phyloP scores from a whole-genome alignment of 2,329 filamentous ascomycete genomes.

The Colletotrichum sp. region DNA sequence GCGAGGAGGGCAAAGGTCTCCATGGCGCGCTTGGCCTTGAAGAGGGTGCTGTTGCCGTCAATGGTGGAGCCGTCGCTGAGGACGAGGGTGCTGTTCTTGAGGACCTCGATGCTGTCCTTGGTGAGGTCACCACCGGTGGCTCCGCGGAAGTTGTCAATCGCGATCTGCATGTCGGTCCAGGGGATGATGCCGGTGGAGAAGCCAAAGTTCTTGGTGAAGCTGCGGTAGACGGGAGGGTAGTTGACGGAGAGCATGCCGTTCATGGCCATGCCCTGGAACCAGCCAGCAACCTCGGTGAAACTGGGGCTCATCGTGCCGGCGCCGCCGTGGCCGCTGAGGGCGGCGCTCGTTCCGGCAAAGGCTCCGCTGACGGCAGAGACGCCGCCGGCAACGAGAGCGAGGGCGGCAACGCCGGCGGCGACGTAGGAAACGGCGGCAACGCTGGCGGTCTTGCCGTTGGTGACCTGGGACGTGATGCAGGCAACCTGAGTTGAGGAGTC shows the following conservation, averaged over 20 bases:
- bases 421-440: conserved; percentile 81
- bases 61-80: conserved; percentile 65
- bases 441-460: conserved; percentile 84
- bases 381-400: conserved; percentile 76
- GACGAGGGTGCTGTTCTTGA: conserved; percentile 78
- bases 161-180: conserved; percentile 79
- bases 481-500: conserved; percentile 62
- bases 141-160: conserved; percentile 84
- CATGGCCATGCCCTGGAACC: conserved; percentile 93
- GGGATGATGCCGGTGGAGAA: conserved; percentile 87
- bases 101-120: conserved; percentile 73
- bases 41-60: conserved; percentile 28
- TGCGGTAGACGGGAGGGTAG: conserved; percentile 86
- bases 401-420: conserved; percentile 84
- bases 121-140: conserved; percentile 88
- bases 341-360: conserved; percentile 57
- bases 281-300: conserved; percentile 83
- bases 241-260: conserved; percentile 95
- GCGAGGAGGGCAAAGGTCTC: conserved; percentile 54
- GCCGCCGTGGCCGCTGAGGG: conserved; percentile 59
- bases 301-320: conserved; percentile 76
- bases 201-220: conserved; percentile 90
- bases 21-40: conserved; percentile 49
- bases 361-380: conserved; percentile 70
- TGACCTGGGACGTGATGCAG: conserved; percentile 81